Evolutionary conservation across 2,329 filamentous ascomycete species (phyloP), one percentile per base, ranked within the genome.

Genomic region (Ascochyta fabae): DNA sequence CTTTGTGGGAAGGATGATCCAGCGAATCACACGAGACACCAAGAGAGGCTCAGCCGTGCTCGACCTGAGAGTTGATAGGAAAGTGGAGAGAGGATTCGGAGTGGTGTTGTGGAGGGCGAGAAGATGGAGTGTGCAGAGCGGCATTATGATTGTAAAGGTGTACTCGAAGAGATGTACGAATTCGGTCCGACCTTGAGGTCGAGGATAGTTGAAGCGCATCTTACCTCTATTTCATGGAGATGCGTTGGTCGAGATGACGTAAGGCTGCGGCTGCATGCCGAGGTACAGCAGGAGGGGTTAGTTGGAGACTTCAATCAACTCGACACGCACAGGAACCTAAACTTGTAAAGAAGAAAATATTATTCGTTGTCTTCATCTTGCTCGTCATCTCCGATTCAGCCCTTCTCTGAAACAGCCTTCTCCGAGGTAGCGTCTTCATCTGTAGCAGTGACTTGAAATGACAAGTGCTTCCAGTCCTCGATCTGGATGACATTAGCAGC

Each of bases 51-150:
- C 26, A 23, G 71, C 70, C 24, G 76, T 26, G n/a, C 64, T 56
- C 16, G 70, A 56, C 0, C 64, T 65, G 45, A 83, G 72, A 16
- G 73, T 68, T 3, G 70, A 60, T 48, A 82, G 69, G 70, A 81
- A 83, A 26, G 70, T 62, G n/a, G 53, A 42, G 23, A 56, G 41
- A 3, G 73, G 50, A 33, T 79, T 61, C 6, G 74, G 63, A 35
- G 69, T 63, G 19, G 77, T 64, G 24, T 69, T 58, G 56, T 71
- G 55, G 3, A 84, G 75, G 26, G 77, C 71, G 42, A 83, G 59
- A 53, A 83, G 77, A 61, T 81, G 72, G 42, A 83, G 62, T 2
- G 79, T 79, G 59, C 77, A 80, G 58, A 82, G 73, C 48, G 81
- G 81, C 81, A 84, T 84, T n/a, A 27, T 61, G 46, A 31, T 6